Percentiles rank a stretch among this genome's conserved stretches.
Conservation (phyloP, 768 basidiomycete species). For the Phylloporus sp. region DNA sequence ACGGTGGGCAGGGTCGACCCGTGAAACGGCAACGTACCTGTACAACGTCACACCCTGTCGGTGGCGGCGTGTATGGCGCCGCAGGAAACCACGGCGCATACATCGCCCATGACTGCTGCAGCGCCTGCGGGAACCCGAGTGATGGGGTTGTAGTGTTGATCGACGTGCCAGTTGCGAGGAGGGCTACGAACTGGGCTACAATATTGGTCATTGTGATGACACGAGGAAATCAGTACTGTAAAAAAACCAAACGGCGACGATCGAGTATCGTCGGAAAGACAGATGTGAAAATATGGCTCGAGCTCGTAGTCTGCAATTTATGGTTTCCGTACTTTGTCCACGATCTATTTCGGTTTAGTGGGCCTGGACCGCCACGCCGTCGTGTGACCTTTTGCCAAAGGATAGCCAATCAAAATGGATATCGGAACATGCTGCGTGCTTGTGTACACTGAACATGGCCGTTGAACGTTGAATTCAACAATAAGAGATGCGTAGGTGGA, state of each 20-base stretch:
- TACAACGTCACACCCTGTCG: conserved; percentile 43
- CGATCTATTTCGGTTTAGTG: not conserved
- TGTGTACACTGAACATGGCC: not conserved
- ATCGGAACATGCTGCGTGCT: too few relatives aligned
- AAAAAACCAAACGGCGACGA: not conserved
- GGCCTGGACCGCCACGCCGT: not conserved
- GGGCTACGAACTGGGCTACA: not conserved
- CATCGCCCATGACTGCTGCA: conserved; percentile 44
- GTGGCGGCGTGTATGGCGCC: conserved; percentile 41
- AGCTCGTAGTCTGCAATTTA: not conserved
- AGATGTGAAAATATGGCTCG: not conserved
- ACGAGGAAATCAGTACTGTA: not conserved
- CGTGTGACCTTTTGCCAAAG: not conserved
- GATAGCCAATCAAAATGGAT: not conserved
- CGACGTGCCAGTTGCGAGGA: not conserved
- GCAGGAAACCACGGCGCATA: conserved; percentile 57
- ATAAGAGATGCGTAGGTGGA: too few relatives aligned
- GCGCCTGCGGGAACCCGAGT: not conserved
- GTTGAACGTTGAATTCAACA: too few relatives aligned
- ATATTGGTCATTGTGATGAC: not conserved
- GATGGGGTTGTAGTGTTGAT: not conserved
- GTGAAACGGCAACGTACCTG: conserved; percentile 40
- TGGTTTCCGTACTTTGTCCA: not conserved
- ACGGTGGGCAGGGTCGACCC: not conserved
- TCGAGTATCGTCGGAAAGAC: not conserved